Conservation (phyloP, 305 asterid genomes). For the Stenogyne calaminthoides region DNA sequence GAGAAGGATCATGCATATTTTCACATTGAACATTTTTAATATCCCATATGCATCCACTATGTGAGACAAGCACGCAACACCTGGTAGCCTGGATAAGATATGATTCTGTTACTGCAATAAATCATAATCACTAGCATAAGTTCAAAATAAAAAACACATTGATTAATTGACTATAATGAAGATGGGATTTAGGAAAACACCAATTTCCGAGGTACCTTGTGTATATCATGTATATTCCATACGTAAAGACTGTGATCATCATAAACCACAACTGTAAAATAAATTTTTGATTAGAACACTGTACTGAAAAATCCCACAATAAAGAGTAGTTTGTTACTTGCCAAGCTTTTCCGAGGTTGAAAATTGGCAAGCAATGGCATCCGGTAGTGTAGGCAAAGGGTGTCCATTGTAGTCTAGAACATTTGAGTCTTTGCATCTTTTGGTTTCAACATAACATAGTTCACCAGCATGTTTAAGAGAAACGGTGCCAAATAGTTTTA, state of each 20-base stretch:
- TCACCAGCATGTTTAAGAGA: constrained; percentile 57
- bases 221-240: constrained; percentile 57
- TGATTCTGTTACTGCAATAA: constrained; percentile 49
- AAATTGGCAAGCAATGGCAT: constrained; percentile 76
- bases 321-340: constrained; percentile 35
- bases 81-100: constrained; percentile 65
- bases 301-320: constrained; percentile 23
- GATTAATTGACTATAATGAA: constrained; percentile 15
- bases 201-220: constrained; percentile 40
- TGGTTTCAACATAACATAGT: constrained; percentile 49
- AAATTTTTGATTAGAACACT: constrained; percentile 32
- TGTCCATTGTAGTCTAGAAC: constrained; percentile 33
- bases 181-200: constrained; percentile 1
- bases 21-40: constrained; percentile 60
- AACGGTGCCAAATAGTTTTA: constrained; percentile 45
- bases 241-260: constrained; percentile 59
- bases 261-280: constrained; percentile 65
- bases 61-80: constrained; percentile 66
- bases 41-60: constrained; percentile 72
- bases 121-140: constrained; percentile 39
- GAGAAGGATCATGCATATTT: constrained; percentile 62
- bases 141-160: constrained; percentile 23
- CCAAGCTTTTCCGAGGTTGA: constrained; percentile 64
- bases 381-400: constrained; percentile 43
- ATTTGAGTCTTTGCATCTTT: constrained; percentile 40